phyloP scores from a whole-genome alignment of 345 rosid genomes.

The Populus euphratica region DNA sequence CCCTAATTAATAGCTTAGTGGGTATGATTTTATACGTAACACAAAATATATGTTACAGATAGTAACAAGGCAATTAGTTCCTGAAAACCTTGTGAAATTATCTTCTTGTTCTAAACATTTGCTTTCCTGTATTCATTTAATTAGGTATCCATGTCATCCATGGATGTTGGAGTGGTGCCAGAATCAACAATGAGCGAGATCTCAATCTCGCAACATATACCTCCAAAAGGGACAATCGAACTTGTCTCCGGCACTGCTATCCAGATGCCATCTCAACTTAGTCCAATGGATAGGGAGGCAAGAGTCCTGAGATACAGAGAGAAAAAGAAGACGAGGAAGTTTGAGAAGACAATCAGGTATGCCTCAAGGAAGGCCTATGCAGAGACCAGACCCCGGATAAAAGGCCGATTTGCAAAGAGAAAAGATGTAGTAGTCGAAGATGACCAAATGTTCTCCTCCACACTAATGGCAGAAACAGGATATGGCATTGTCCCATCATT shows the following conservation, averaged over 20 bases:
- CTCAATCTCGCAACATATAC: conserved; percentile 46
- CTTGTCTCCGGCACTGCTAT: conserved; percentile 46
- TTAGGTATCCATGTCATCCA: conserved; percentile 68
- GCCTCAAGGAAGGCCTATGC: conserved; percentile 98
- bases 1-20: background rate
- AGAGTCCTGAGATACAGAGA: conserved; percentile 90
- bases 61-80: background rate
- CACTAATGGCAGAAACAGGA: conserved; percentile 44
- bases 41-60: background rate
- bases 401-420: conserved; percentile 89
- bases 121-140: background rate
- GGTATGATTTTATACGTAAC: background rate
- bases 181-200: conserved; percentile 61
- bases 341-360: conserved; percentile 92
- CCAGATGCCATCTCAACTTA: conserved; percentile 59
- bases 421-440: conserved; percentile 54
- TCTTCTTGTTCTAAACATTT: background rate
- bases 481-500: conserved; percentile 80
- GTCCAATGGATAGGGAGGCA: conserved; percentile 83
- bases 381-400: too few relatives aligned
- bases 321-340: conserved; percentile 84
- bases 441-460: conserved; percentile 58
- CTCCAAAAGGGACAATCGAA: conserved; percentile 56
- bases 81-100: background rate
- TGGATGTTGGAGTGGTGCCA: conserved; percentile 66